Base-by-base conservation (phyloP, 78 protist genomes). In the Emiliania huxleyi region DNA sequence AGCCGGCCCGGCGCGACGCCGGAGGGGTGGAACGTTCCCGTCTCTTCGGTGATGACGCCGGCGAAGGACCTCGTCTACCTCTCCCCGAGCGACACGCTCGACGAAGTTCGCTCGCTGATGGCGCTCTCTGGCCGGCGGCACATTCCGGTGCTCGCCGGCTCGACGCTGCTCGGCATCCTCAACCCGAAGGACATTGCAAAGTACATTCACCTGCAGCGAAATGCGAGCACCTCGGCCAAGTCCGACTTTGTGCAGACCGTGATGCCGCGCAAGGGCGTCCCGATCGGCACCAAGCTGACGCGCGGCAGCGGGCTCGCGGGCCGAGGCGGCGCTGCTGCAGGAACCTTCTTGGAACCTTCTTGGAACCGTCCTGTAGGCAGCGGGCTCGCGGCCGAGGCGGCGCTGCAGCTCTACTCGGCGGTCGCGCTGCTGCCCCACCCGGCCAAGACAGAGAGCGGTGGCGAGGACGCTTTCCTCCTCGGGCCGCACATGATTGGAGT, bases 401-500 rank as follows among this genome's bases (percentile, higher is more conserved):
- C 8, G 8, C 29, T 52, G 15, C 62, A 52, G 62, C 62, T 52
- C 29, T 15, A 52, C 62, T 52, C 83, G 4, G 83, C 83, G 19
- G 83, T 73, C 19, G 2, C 33, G 19, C 2, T 18, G 12, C 19
- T 73, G 83, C 83, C 83, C 15, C 83, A 73, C 19, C 83, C 83
- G 43, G 23, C 19, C 44, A 73, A 69, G 75, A 15, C 15, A 19
- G 62, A 52, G 62, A 73, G 40, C 33, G 83, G 44, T 4, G 83
- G 83, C 44, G 83, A 73, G 83, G 83, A 73, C 42, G 83, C 83
- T 3, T 73, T 37, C 83, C 83, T 73, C 19, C 83, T 73, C 42
- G 83, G 83, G 19, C 83, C 83, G 83, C 83, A 73, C 42, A 73
- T 73, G 83, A 73, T 73, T 18, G 83, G 83, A 18, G 83, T 73